Conservation (phyloP, 768 basidiomycete genomes). For the Rhizopogon vesiculosus region DNA sequence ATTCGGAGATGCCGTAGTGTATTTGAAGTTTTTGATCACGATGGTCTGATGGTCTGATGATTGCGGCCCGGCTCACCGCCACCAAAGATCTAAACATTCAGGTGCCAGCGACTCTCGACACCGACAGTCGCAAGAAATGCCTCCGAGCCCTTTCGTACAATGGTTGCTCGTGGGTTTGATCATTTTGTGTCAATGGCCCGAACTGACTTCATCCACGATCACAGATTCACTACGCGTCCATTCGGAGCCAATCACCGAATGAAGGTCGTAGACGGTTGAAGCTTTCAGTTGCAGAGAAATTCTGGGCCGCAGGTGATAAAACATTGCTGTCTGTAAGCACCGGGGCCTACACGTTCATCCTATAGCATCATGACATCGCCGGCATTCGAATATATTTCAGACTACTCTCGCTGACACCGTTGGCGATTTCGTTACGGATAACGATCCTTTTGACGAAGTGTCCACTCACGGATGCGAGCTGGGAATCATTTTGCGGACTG, state of each 20-base stretch:
- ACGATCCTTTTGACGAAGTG: slow-evolving; percentile 50
- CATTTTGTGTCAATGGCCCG: background rate
- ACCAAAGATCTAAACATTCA: background rate
- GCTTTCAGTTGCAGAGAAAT: slow-evolving; percentile 47
- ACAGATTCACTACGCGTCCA: slow-evolving; percentile 38
- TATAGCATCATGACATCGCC: background rate
- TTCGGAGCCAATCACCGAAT: slow-evolving; percentile 41
- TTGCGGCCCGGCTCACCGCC: too few species aligned
- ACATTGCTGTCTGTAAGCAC: slow-evolving; percentile 7
- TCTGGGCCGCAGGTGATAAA: slow-evolving; percentile 34
- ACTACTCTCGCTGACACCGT: slow-evolving; percentile 10
- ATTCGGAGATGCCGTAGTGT: too few species aligned
- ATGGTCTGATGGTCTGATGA: too few species aligned
- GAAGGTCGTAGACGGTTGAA: slow-evolving; percentile 57
- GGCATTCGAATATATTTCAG: slow-evolving; percentile 10
- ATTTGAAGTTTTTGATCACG: too few species aligned
- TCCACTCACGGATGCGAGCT: slow-evolving; percentile 42
- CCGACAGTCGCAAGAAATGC: slow-evolving; percentile 9
- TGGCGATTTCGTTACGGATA: slow-evolving; percentile 32
- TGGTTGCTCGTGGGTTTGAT: slow-evolving; percentile 1
- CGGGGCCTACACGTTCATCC: background rate
- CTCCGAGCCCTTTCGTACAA: slow-evolving; percentile 4
- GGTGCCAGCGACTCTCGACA: background rate
- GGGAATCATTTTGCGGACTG: slow-evolving; percentile 69
- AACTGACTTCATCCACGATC: background rate